These are phyloP conservation scores for Claviceps capensis DNA, from an alignment of 2,329 filamentous ascomycete genomes.

Conservation along the genomic window DNA sequence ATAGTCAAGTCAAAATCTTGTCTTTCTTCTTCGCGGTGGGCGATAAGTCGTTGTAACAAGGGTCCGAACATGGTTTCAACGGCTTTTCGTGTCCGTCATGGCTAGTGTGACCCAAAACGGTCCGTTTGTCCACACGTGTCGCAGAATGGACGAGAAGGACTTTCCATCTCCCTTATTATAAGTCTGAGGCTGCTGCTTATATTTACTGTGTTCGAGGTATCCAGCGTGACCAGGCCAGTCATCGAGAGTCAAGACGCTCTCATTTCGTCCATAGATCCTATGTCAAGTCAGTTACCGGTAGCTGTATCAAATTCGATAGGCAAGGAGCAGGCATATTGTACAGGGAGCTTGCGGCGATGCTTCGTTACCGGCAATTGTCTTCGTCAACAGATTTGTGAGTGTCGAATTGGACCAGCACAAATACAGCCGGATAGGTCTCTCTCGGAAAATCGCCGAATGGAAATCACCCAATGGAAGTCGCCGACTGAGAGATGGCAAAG, in stretches of 20 bases:
- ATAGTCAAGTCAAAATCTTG: not conserved
- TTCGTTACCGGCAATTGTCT: constrained; percentile 1
- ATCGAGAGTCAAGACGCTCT: no score
- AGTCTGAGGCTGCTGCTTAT: not conserved
- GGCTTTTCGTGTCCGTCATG: not conserved
- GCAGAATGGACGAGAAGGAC: not conserved
- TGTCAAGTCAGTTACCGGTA: constrained; percentile 19
- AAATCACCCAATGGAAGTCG: not conserved
- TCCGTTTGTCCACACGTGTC: not conserved
- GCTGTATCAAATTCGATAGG: constrained; percentile 13
- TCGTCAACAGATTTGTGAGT: constrained; percentile 14
- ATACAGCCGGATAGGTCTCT: constrained; percentile 5
- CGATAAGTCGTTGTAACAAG: not conserved
- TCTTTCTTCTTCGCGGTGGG: not conserved
- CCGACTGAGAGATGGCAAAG: not conserved
- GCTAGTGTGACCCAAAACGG: not conserved
- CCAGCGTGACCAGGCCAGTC: not conserved
- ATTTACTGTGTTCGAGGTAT: not conserved
- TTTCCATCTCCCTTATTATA: not conserved
- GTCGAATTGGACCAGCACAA: no score
- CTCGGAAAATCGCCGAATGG: not conserved
- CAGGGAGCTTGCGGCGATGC: constrained; percentile 14
- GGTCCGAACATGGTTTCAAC: not conserved
- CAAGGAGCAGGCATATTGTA: constrained; percentile 18
- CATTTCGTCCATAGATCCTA: not conserved